Percentiles rank a stretch among this genome's conserved stretches.
phyloP scores from a whole-genome alignment of 129 eudicot species.

The Chrysanthemum seticuspe region DNA sequence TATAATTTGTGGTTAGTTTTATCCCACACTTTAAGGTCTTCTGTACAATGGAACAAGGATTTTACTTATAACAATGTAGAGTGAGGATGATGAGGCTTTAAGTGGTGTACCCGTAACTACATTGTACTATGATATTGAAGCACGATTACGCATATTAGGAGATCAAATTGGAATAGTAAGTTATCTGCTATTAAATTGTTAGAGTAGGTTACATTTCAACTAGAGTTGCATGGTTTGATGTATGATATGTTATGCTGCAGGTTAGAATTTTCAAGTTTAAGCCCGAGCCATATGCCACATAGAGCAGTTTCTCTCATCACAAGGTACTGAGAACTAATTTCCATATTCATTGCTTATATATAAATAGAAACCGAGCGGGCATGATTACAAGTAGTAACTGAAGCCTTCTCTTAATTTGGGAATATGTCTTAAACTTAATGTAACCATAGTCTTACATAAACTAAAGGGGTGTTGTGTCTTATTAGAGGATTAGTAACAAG shows the following conservation, averaged over 20 bases:
- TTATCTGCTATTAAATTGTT: conserved; percentile 10
- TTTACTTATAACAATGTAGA: conserved; percentile 37
- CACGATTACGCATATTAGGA: conserved; percentile 74
- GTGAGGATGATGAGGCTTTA: conserved; percentile 64
- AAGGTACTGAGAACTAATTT: conserved; percentile 44
- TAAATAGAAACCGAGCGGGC: neutral
- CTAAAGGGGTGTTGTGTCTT: no score
- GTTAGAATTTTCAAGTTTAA: conserved; percentile 69
- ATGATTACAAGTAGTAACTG: no score
- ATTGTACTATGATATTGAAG: conserved; percentile 46
- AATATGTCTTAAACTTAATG: no score
- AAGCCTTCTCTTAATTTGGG: no score
- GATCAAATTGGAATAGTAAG: conserved; percentile 89
- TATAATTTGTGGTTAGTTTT: no score
- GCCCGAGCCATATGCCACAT: conserved; percentile 70
- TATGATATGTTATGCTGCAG: conserved; percentile 47
- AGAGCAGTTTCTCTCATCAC: conserved; percentile 65
- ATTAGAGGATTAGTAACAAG: conserved; percentile 25
- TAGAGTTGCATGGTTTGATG: conserved; percentile 10
- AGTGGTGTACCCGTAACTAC: conserved; percentile 77
- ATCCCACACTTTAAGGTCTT: no score
- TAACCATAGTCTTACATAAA: no score
- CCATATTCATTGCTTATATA: conserved; percentile 1
- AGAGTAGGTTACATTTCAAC: neutral
- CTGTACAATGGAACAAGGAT: no score